phyloP scores from a whole-genome alignment of 768 basidiomycete genomes.

The Psilocybe cubensis region DNA sequence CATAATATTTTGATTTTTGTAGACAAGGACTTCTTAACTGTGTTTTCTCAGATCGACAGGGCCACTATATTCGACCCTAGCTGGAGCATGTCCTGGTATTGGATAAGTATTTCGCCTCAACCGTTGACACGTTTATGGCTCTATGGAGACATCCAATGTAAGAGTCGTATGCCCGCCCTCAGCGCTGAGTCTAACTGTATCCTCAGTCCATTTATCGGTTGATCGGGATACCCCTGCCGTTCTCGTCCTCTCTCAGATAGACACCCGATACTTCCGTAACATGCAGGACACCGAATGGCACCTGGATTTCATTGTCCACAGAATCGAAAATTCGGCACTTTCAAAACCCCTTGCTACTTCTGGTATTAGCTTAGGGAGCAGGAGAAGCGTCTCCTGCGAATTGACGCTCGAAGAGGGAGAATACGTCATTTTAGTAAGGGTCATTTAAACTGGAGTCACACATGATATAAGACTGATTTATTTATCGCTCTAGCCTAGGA shows the following conservation, averaged over 20 bases:
- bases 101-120: constrained; percentile 39
- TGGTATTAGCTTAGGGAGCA: constrained; percentile 27
- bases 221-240: constrained; percentile 37
- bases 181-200: too few relatives aligned
- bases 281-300: constrained; percentile 41
- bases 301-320: constrained; percentile 48
- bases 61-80: constrained; percentile 42
- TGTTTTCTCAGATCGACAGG: constrained; percentile 40
- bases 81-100: constrained; percentile 45
- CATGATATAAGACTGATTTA: neutral
- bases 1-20: neutral
- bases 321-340: constrained; percentile 28
- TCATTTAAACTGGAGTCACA: neutral
- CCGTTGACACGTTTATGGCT: constrained; percentile 42
- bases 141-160: constrained; percentile 50
- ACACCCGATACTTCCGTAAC: constrained; percentile 44
- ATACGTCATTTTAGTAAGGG: constrained; percentile 40
- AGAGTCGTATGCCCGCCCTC: too few relatives aligned
- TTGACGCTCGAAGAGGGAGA: constrained; percentile 38
- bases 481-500: neutral
- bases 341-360: constrained; percentile 32
- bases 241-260: constrained; percentile 47
- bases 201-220: constrained; percentile 21
- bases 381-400: constrained; percentile 39
- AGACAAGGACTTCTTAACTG: constrained; percentile 39